A percentile compares a stretch with the other conserved stretches of the same genome.
Evolutionary conservation across 2,329 filamentous ascomycete species (phyloP).

Genomic region (Diaporthe humulicola): DNA sequence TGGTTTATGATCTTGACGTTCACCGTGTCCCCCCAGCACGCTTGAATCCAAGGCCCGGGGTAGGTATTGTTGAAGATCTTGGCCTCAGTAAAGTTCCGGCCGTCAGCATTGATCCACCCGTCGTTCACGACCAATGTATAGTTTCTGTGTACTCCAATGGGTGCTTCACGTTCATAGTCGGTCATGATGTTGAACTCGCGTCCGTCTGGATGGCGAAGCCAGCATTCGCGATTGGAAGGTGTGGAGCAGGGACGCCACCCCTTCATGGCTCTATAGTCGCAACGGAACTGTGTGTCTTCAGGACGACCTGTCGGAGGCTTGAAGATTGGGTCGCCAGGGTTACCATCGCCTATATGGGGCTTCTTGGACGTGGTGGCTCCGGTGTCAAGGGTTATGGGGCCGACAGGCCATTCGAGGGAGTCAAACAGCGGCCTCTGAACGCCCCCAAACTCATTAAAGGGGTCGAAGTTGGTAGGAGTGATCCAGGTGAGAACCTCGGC

Average conservation of each 20-base stretch:
- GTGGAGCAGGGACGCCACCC: slow-evolving; percentile 32
- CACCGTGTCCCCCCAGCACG: slow-evolving; percentile 73
- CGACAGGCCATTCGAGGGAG: slow-evolving; percentile 29
- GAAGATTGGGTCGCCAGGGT: slow-evolving; percentile 18
- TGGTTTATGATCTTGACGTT: slow-evolving; percentile 73
- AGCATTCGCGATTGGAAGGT: slow-evolving; percentile 30
- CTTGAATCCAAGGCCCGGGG: slow-evolving; percentile 71
- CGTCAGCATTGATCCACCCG: slow-evolving; percentile 29
- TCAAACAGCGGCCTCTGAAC: slow-evolving; percentile 15
- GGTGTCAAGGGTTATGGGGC: neutral
- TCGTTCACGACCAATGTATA: slow-evolving; percentile 29
- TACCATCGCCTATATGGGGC: slow-evolving; percentile 23
- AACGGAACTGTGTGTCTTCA: slow-evolving; percentile 29
- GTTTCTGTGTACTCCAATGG: slow-evolving; percentile 16
- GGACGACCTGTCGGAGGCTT: slow-evolving; percentile 31
- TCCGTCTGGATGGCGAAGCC: slow-evolving; percentile 29
- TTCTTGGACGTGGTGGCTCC: slow-evolving; percentile 18
- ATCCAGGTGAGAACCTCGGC: slow-evolving; percentile 27
- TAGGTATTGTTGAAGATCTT: slow-evolving; percentile 67
- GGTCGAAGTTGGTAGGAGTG: neutral
- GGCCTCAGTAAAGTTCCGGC: slow-evolving; percentile 26
- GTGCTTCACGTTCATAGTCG: slow-evolving; percentile 16
- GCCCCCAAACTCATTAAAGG: slow-evolving; percentile 19
- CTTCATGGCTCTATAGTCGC: slow-evolving; percentile 26
- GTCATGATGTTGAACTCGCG: slow-evolving; percentile 30